Evolutionary conservation across 371 early-diverging fungal species (phyloP), one percentile per base, ranked within the genome.

Genomic region (Mucor ambiguus): DNA sequence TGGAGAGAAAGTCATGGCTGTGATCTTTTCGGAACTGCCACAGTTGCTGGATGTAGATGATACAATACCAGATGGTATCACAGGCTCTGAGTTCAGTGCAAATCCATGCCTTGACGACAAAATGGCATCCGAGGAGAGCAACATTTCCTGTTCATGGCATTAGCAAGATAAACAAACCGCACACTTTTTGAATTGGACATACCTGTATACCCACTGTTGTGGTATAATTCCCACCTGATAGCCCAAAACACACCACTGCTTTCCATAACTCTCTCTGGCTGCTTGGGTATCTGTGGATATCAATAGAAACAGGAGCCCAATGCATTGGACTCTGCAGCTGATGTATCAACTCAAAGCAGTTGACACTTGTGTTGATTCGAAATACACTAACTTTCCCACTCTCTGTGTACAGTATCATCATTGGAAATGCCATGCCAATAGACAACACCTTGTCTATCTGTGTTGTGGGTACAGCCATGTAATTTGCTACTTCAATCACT

Each of bases 151-250:
- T 12, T 46, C 18, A 22, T 33, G n/a, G 14, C 41, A 30, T 60
- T 49, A 41, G n/a, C 16, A 30, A 8, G n/a, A 12, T 16, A 38
- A 12, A 48, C 41, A 16, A 28, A 32, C 2, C 28, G 10, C 54
- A 9, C 22, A 14, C 4, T 0, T 18, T 14, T 29, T 28, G 0
- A 20, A 62, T 49, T 38, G 29, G 22, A 33, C 58, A 32, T 72
- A 73, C 82, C 67, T 83, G 83, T 26, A 79, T 55, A 12, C 84
- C 80, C 26, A 78, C 67, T 7, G 81, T 67, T 60, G 67, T 70
- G 3, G 77, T 41, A 46, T 71, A 66, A 4, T 60, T 64, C 0
- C 73, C 79, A 1, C 73, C 68, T 6, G 74, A 67, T 46, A 78
- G 63, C 0, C 81, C 77, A 69, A 75, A 81, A 24, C 77, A 78